Percentiles rank a stretch among this genome's conserved stretches.
These are phyloP conservation scores for Primulina tabacum DNA, from an alignment of 257 asterid genomes.

Conservation along the genomic window DNA sequence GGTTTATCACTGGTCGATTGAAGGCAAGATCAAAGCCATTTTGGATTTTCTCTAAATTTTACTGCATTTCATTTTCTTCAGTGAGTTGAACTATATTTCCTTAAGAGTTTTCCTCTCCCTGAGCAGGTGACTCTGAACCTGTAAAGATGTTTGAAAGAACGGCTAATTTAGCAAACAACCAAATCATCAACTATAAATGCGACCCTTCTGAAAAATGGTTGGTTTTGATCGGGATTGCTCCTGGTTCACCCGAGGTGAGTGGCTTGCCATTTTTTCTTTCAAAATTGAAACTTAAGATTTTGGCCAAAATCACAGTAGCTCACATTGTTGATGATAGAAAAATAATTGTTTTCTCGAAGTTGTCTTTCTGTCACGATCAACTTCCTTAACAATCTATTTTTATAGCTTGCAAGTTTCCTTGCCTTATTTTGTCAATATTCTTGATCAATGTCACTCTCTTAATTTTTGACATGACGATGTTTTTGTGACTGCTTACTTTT, in stretches of 20 bases:
- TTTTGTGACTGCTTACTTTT: too few species aligned
- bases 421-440: not conserved
- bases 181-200: slow-evolving; percentile 87
- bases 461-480: too few species aligned
- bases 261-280: slow-evolving; percentile 16
- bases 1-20: slow-evolving; percentile 94
- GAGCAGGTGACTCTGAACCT: slow-evolving; percentile 90
- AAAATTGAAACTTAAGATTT: slow-evolving; percentile 10
- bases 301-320: slow-evolving; percentile 4
- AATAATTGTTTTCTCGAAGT: not conserved
- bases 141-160: slow-evolving; percentile 93
- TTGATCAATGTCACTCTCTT: not conserved
- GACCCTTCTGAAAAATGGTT: slow-evolving; percentile 99
- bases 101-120: slow-evolving; percentile 23
- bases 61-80: not conserved
- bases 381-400: too few species aligned
- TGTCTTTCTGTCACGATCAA: too few species aligned
- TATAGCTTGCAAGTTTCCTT: too few species aligned
- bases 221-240: slow-evolving; percentile 97
- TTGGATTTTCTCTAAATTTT: slow-evolving; percentile 18
- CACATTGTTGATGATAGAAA: not conserved
- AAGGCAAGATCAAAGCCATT: slow-evolving; percentile 44
- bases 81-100: slow-evolving; percentile 15
- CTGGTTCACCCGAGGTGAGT: slow-evolving; percentile 94
- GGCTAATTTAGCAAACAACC: slow-evolving; percentile 86